phyloP scores from a whole-genome alignment of 352 stramenopile species.

The Pythium phragmitis region DNA sequence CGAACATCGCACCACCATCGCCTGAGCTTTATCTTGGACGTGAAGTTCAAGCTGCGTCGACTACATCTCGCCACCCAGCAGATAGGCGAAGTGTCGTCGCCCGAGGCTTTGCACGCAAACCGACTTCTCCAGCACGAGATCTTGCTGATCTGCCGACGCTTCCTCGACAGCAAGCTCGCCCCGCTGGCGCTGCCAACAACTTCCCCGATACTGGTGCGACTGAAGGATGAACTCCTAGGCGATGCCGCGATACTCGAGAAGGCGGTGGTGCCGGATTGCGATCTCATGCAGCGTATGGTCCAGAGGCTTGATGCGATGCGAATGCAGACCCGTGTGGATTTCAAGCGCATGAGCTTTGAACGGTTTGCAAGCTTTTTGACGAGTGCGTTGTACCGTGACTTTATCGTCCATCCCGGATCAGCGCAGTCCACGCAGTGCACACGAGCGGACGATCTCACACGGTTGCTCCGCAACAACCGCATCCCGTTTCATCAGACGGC shows the following conservation, averaged over 20 bases:
- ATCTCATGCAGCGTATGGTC: constrained; percentile 19
- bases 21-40: constrained; percentile 61
- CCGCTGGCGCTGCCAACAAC: constrained; percentile 26
- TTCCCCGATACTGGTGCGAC: constrained; percentile 18
- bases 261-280: background rate
- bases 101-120: constrained; percentile 14
- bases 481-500: constrained; percentile 65
- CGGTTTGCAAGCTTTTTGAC: constrained; percentile 48
- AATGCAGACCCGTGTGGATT: constrained; percentile 38
- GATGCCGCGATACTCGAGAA: constrained; percentile 23
- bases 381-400: constrained; percentile 48
- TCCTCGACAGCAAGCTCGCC: constrained; percentile 22
- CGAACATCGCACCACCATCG: constrained; percentile 49
- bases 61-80: constrained; percentile 26
- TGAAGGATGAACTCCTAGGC: constrained; percentile 32
- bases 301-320: constrained; percentile 39
- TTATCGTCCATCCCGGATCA: constrained; percentile 31
- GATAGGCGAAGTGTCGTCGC: background rate
- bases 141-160: constrained; percentile 30
- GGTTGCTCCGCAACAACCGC: constrained; percentile 41
- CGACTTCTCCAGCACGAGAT: constrained; percentile 21
- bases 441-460: constrained; percentile 33
- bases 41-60: constrained; percentile 46
- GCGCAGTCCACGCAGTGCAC: constrained; percentile 15
- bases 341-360: constrained; percentile 48